Conservation (phyloP, 1,284 basidiomycete genomes). For the Coniophora puteana region DNA sequence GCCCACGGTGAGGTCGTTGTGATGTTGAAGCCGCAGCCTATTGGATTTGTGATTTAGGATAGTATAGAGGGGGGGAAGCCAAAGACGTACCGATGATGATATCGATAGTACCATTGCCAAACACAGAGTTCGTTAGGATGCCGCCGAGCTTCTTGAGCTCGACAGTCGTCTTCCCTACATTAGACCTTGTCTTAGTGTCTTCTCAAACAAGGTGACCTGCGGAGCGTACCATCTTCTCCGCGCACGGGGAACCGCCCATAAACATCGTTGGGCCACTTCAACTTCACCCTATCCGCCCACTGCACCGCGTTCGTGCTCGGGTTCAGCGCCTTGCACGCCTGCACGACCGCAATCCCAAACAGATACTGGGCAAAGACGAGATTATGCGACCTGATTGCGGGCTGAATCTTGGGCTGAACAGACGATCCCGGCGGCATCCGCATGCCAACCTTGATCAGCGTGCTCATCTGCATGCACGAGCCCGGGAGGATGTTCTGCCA, state of each 20-base stretch:
- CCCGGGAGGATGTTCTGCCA: slow-evolving; percentile 96
- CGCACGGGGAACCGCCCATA: slow-evolving; percentile 73
- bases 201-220: too few species aligned
- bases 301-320: slow-evolving; percentile 17
- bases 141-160: slow-evolving; percentile 78
- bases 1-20: slow-evolving; percentile 82
- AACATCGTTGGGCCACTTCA: slow-evolving; percentile 99
- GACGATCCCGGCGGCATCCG: slow-evolving; percentile 27
- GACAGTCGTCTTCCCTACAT: slow-evolving; percentile 33
- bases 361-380: slow-evolving; percentile 97
- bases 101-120: slow-evolving; percentile 67
- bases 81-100: slow-evolving; percentile 71
- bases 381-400: slow-evolving; percentile 53
- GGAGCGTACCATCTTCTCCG: too few species aligned
- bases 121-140: slow-evolving; percentile 89
- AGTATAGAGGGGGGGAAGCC: slow-evolving; percentile 1
- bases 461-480: slow-evolving; percentile 87
- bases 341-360: slow-evolving; percentile 85
- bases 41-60: slow-evolving; percentile 1
- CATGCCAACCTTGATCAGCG: slow-evolving; percentile 73
- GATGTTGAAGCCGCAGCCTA: slow-evolving; percentile 90
- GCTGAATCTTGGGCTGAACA: neutral
- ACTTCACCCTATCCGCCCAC: slow-evolving; percentile 58
- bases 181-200: too few species aligned
- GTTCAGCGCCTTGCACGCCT: slow-evolving; percentile 68